Evolutionary conservation across 805 yeast genomes (phyloP).

Genomic region (Kuraishia piskuri): DNA sequence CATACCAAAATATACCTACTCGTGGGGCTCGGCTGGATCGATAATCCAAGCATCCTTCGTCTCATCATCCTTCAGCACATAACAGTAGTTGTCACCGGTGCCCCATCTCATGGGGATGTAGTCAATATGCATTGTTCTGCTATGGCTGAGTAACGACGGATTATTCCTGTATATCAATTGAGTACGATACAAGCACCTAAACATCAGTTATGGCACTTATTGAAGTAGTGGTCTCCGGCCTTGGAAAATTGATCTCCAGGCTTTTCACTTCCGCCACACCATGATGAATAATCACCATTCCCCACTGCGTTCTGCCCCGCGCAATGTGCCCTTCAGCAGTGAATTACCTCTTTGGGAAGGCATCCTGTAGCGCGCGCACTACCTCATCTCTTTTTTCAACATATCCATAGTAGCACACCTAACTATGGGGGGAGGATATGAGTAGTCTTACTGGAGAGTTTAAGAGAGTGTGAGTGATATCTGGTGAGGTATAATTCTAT

Average conservation of each 20-base stretch:
- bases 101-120: slow-evolving; percentile 94
- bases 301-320: not conserved
- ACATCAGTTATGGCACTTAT: not conserved
- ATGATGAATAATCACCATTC: not conserved
- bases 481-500: not conserved
- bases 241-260: not conserved
- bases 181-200: not conserved
- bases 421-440: not conserved
- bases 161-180: not conserved
- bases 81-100: slow-evolving; percentile 84
- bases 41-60: slow-evolving; percentile 71
- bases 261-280: not conserved
- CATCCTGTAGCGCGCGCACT: not conserved
- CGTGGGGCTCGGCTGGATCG: slow-evolving; percentile 88
- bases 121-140: slow-evolving; percentile 68
- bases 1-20: slow-evolving; percentile 19
- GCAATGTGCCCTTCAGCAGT: not conserved
- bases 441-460: not conserved
- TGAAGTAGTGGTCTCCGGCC: not conserved
- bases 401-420: not conserved
- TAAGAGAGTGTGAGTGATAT: not conserved
- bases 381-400: not conserved
- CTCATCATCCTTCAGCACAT: slow-evolving; percentile 61
- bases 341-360: not conserved
- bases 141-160: not conserved